Percentiles rank a stretch among this genome's conserved stretches.
Conservation (phyloP, 1,139 yeast genomes). For the Taphrina deformans region DNA sequence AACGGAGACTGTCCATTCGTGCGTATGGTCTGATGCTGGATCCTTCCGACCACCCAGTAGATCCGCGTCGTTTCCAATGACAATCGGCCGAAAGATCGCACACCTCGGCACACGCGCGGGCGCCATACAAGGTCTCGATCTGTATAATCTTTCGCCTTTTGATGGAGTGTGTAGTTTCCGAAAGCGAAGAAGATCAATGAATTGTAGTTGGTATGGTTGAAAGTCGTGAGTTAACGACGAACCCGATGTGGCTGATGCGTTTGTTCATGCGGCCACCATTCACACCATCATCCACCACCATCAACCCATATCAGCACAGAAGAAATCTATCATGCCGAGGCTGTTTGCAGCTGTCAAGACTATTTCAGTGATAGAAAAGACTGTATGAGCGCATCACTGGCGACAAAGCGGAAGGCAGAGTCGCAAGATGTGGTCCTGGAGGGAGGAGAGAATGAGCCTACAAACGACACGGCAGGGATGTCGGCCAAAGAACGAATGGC, state of each 20-base stretch:
- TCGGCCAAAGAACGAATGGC: constrained; percentile 7
- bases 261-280: background rate
- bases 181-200: no score
- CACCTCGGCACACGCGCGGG: constrained; percentile 34
- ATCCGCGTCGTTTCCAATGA: constrained; percentile 34
- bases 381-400: background rate
- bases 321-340: no score
- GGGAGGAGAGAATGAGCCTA: background rate
- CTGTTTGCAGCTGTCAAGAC: no score
- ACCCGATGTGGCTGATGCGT: background rate
- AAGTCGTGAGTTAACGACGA: background rate
- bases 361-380: no score
- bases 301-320: no score
- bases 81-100: constrained; percentile 31
- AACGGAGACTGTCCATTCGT: constrained; percentile 91
- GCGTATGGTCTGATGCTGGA: constrained; percentile 80
- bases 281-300: no score
- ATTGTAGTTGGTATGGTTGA: background rate
- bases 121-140: constrained; percentile 13
- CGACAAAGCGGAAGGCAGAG: constrained; percentile 4
- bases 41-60: constrained; percentile 30
- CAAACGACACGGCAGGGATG: background rate
- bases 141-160: no score
- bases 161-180: no score
- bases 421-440: background rate